A percentile compares a stretch with the other conserved stretches of the same genome.
These are phyloP conservation scores for Alnus rubra DNA, from an alignment of 306 rosid species.

Conservation along the genomic window DNA sequence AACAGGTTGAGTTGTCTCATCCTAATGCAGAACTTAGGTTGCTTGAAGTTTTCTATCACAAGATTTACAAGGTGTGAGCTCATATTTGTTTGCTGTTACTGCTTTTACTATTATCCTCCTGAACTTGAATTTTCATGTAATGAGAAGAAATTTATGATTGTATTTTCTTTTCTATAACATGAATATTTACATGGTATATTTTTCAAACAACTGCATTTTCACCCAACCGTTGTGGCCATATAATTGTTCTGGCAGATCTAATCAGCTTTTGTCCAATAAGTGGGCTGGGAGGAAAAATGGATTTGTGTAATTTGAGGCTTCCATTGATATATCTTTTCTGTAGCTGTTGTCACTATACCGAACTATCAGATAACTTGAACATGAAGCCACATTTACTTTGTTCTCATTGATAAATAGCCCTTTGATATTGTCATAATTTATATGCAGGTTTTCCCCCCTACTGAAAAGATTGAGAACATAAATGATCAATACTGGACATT, in stretches of 20 bases:
- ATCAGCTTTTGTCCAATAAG: constrained; percentile 1
- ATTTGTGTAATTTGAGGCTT: neutral
- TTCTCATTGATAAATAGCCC: constrained; percentile 10
- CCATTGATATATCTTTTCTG: neutral
- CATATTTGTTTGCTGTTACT: constrained; percentile 23
- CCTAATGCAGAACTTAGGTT: constrained; percentile 82
- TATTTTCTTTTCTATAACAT: neutral
- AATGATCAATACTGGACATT: constrained; percentile 95
- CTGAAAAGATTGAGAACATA: constrained; percentile 81
- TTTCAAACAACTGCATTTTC: neutral
- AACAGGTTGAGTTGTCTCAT: constrained; percentile 80
- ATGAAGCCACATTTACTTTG: neutral
- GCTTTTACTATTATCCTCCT: constrained; percentile 16
- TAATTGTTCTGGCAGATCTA: neutral
- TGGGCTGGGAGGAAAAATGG: neutral
- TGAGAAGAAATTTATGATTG: neutral
- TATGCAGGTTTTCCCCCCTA: constrained; percentile 78
- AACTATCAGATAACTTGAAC: neutral
- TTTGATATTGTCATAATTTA: constrained; percentile 12
- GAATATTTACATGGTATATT: neutral
- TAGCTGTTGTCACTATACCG: neutral
- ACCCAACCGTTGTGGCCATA: neutral
- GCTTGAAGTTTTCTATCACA: constrained; percentile 94
- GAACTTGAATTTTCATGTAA: neutral
- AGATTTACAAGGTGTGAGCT: constrained; percentile 75